These are phyloP conservation scores for Cyberlindnera nakhonratchasimensis DNA, from an alignment of 805 yeast genomes.

Conservation along the genomic window DNA sequence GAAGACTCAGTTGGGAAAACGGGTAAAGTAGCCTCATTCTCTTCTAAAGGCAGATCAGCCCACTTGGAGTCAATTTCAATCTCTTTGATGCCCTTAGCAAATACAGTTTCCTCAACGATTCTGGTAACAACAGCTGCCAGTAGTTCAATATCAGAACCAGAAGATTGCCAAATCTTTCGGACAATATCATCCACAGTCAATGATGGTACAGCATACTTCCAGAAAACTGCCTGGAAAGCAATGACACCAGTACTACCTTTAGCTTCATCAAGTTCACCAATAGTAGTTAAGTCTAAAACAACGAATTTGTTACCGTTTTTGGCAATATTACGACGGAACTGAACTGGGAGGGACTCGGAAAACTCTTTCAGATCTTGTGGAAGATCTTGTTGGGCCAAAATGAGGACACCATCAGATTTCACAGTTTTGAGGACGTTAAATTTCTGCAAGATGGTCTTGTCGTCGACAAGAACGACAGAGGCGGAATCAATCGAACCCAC, in stretches of 20 bases:
- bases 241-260: conserved; percentile 72
- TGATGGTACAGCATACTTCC: conserved; percentile 65
- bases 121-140: conserved; percentile 68
- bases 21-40: conserved; percentile 42
- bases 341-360: conserved; percentile 50
- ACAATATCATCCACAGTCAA: conserved; percentile 60
- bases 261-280: conserved; percentile 68
- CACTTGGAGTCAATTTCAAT: conserved; percentile 30
- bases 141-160: conserved; percentile 78
- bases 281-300: conserved; percentile 56
- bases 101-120: conserved; percentile 52
- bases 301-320: conserved; percentile 50
- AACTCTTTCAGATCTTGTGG: conserved; percentile 41
- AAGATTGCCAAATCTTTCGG: conserved; percentile 73
- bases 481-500: conserved; percentile 49
- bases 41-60: conserved; percentile 28
- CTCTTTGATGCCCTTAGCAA: conserved; percentile 41
- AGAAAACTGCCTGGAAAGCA: conserved; percentile 76
- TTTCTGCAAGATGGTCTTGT: conserved; percentile 46
- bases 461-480: conserved; percentile 62
- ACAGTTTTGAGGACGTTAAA: conserved; percentile 64
- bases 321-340: conserved; percentile 50
- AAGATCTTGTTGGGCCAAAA: conserved; percentile 39
- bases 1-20: conserved; percentile 61
- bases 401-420: conserved; percentile 50